A percentile compares a stretch with the other conserved stretches of the same genome.
These are phyloP conservation scores for Eimeria maxima DNA, from an alignment of 169 alveolate species.

Conservation along the genomic window DNA sequence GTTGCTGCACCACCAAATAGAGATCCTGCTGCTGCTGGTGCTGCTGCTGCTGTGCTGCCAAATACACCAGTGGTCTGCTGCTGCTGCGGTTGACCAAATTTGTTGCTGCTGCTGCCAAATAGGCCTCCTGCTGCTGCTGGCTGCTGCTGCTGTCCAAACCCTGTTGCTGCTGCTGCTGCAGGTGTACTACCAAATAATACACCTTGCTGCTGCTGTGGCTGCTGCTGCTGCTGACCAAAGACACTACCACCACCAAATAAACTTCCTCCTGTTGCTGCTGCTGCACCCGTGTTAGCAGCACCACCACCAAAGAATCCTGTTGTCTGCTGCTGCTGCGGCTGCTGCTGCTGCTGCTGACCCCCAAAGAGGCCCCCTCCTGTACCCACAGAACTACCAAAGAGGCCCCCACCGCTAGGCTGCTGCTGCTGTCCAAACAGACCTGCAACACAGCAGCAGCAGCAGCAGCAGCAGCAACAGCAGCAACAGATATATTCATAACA, in stretches of 20 bases:
- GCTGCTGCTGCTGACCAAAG: conserved; percentile 68
- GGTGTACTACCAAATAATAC: conserved; percentile 39
- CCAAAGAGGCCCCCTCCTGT: conserved; percentile 78
- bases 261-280: background rate
- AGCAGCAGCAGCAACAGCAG: conserved; percentile 28
- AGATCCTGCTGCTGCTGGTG: conserved; percentile 54
- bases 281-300: background rate
- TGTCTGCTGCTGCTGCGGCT: conserved; percentile 56
- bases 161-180: no score
- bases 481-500: background rate
- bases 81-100: conserved; percentile 80
- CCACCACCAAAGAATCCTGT: conserved; percentile 49
- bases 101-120: conserved; percentile 42
- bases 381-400: conserved; percentile 53
- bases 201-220: conserved; percentile 73
- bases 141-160: conserved; percentile 69
- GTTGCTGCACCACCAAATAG: conserved; percentile 51
- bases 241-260: background rate
- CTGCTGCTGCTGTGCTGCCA: conserved; percentile 65
- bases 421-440: conserved; percentile 54
- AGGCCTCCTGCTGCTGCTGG: conserved; percentile 63
- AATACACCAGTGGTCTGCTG: conserved; percentile 55
- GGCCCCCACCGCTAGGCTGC: conserved; percentile 57
- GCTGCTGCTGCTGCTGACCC: conserved; percentile 74
- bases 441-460: conserved; percentile 29